Conservation (phyloP, 2,329 filamentous ascomycete genomes). For the Aspergillus tamarii region DNA sequence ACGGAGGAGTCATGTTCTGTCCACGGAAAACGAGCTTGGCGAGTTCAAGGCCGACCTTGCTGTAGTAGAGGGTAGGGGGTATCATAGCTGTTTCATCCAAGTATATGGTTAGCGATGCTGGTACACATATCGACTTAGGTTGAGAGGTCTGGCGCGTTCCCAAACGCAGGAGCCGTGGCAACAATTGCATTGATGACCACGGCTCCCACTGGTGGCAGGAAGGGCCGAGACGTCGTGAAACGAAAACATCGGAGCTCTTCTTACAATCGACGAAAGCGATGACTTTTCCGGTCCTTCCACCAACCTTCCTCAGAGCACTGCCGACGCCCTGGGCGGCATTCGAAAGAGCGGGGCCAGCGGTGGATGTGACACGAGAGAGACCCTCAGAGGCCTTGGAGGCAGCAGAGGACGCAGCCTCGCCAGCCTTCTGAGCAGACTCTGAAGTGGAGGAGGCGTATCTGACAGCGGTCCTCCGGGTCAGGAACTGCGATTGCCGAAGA, state of each 20-base stretch:
- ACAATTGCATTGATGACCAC: neutral
- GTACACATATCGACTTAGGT: conserved; percentile 4
- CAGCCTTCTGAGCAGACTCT: conserved; percentile 50
- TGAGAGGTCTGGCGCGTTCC: neutral
- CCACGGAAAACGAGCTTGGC: conserved; percentile 82
- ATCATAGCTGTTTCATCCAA: conserved; percentile 68
- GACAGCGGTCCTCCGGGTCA: conserved; percentile 49
- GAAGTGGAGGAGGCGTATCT: conserved; percentile 52
- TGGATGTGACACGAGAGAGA: conserved; percentile 77
- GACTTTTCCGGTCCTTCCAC: conserved; percentile 78
- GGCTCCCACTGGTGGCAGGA: neutral
- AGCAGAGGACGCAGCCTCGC: conserved; percentile 46
- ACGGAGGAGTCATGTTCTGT: conserved; percentile 95
- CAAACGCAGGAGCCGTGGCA: neutral
- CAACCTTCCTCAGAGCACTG: conserved; percentile 72
- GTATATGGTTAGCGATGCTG: conserved; percentile 27
- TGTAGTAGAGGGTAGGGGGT: conserved; percentile 88
- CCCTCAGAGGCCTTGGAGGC: conserved; percentile 74
- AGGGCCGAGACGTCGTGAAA: neutral
- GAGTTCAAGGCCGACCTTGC: conserved; percentile 83
- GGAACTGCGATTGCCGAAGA: conserved; percentile 52
- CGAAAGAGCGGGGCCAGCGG: conserved; percentile 76
- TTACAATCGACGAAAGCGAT: conserved; percentile 85
- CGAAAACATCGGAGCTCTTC: conserved; percentile 37
- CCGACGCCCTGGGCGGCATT: conserved; percentile 70